Percentiles rank a stretch among this genome's conserved stretches.
These are phyloP conservation scores for Vanrija pseudolonga DNA, from an alignment of 1,284 basidiomycete genomes.

Conservation along the genomic window DNA sequence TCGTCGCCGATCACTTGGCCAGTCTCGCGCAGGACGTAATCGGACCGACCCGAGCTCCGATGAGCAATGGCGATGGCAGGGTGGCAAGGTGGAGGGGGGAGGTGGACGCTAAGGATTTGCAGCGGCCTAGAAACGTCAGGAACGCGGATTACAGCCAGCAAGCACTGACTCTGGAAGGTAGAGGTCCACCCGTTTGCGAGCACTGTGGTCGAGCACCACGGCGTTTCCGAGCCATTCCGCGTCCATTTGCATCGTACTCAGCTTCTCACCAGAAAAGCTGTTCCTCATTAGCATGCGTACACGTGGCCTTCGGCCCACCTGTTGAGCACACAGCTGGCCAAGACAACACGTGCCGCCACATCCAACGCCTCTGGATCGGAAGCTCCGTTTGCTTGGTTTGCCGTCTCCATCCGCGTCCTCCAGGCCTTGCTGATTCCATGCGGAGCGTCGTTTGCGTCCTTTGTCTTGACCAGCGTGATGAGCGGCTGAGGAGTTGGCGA, in stretches of 20 bases:
- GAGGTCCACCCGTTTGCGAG: constrained; percentile 11
- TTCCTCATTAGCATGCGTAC: not conserved
- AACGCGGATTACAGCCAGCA: too few relatives aligned
- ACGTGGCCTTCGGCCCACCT: constrained; percentile 19
- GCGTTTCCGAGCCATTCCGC: constrained; percentile 18
- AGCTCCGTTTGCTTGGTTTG: not conserved
- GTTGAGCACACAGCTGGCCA: constrained; percentile 30
- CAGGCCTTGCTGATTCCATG: constrained; percentile 26
- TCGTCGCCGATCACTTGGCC: constrained; percentile 37
- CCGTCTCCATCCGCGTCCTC: not conserved
- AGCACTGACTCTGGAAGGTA: constrained; percentile 39
- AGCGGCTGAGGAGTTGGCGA: not conserved
- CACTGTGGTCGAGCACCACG: not conserved
- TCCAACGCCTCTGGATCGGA: not conserved
- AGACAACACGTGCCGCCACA: constrained; percentile 26
- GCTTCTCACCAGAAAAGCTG: constrained; percentile 31
- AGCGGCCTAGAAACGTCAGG: constrained; percentile 12
- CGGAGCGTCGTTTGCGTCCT: constrained; percentile 21
- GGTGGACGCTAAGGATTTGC: constrained; percentile 32
- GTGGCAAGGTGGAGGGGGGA: constrained; percentile 16
- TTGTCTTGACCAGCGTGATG: constrained; percentile 20
- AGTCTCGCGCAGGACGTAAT: constrained; percentile 33
- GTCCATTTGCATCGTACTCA: constrained; percentile 29
- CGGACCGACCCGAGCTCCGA: constrained; percentile 21
- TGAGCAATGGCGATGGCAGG: constrained; percentile 29